phyloP scores from a whole-genome alignment of 371 early-diverging fungal species.

The Mortierella sp. region DNA sequence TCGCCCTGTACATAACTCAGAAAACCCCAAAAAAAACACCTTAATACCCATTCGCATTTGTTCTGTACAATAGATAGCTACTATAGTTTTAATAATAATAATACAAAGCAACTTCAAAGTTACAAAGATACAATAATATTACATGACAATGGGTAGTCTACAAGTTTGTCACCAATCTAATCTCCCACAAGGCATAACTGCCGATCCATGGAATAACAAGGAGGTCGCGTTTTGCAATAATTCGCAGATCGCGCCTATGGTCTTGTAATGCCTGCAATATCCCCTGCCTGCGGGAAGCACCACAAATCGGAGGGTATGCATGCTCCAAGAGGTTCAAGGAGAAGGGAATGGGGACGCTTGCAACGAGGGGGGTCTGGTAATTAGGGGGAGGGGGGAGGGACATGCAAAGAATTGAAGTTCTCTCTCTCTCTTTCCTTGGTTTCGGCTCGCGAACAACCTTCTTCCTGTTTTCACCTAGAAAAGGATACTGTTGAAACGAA shows the following conservation, averaged over 20 bases:
- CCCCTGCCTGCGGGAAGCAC: neutral
- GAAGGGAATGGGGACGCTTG: neutral
- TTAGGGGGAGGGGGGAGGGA: neutral
- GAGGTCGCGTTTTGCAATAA: neutral
- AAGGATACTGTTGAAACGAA: neutral
- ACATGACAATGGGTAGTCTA: neutral
- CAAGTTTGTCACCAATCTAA: too few species aligned
- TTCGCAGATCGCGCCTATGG: neutral
- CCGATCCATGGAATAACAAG: neutral
- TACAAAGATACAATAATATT: neutral
- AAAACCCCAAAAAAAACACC: constrained; percentile 13
- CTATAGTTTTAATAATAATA: constrained; percentile 2
- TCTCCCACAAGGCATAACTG: too few species aligned
- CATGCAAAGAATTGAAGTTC: neutral
- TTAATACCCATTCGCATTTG: constrained; percentile 1
- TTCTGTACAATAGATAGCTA: constrained; percentile 17
- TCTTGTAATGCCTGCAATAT: neutral
- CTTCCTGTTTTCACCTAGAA: neutral
- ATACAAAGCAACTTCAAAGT: constrained; percentile 9
- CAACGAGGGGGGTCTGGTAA: neutral
- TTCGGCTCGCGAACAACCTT: neutral
- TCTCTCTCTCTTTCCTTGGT: neutral
- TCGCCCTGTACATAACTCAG: constrained; percentile 30
- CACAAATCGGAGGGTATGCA: neutral
- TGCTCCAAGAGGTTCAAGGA: neutral